Evolutionary conservation across 1,284 basidiomycete genomes (phyloP).

Genomic region (Stygiomarasmius scandens): DNA sequence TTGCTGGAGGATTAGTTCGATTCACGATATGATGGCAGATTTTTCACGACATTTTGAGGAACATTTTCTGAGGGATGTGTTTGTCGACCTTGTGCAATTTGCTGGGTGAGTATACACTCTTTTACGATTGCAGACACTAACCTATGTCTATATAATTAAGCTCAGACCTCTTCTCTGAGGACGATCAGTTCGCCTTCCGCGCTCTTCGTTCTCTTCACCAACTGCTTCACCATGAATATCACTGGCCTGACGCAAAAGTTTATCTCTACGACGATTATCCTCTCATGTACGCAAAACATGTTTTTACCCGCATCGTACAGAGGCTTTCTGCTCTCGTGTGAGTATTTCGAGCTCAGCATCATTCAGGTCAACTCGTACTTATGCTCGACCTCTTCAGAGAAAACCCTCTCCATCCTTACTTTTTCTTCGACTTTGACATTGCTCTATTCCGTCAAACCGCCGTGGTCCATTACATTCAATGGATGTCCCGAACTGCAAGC

Average conservation of each 20-base stretch:
- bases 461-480: background rate
- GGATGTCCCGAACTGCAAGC: background rate
- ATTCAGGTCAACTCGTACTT: background rate
- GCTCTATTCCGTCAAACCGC: background rate
- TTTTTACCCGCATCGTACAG: background rate
- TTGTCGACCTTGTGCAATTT: constrained; percentile 5
- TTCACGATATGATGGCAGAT: constrained; percentile 3
- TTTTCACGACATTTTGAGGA: background rate
- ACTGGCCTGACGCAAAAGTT: background rate
- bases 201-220: constrained; percentile 5
- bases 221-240: background rate
- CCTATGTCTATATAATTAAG: background rate
- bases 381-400: background rate
- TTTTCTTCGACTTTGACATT: background rate
- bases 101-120: constrained; percentile 1
- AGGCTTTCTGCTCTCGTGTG: background rate
- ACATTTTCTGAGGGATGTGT: background rate
- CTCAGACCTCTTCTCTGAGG: background rate
- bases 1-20: constrained; percentile 12
- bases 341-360: background rate
- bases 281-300: background rate
- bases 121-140: background rate
- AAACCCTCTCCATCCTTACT: background rate
- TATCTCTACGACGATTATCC: background rate
- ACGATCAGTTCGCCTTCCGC: background rate